Percentiles rank a stretch among this genome's conserved stretches.
phyloP scores from a whole-genome alignment of 1,284 basidiomycete species.

The Tylopilus sp. region DNA sequence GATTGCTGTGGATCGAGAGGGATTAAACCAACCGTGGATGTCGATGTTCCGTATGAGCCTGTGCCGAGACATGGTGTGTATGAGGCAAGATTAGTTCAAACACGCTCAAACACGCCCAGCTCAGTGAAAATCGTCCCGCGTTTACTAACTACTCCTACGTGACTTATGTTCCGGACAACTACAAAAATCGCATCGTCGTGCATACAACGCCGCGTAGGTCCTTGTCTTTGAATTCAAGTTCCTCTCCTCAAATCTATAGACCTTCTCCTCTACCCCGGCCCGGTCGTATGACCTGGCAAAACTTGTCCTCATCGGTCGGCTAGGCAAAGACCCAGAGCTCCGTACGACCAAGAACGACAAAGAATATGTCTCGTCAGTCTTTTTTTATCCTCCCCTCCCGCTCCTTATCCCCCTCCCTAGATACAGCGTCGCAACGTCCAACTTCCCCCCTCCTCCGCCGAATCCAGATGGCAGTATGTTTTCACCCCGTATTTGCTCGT shows the following conservation, averaged over 20 bases:
- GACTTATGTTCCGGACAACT: constrained; percentile 43
- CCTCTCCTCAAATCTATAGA: constrained; percentile 36
- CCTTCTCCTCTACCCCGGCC: constrained; percentile 60
- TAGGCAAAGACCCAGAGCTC: constrained; percentile 66
- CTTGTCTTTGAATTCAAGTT: not conserved
- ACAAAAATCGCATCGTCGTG: constrained; percentile 43
- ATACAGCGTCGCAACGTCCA: constrained; percentile 65
- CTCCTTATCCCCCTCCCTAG: constrained; percentile 33
- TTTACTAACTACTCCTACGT: not conserved
- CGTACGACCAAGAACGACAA: constrained; percentile 65
- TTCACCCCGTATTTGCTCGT: not conserved
- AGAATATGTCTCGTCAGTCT: constrained; percentile 67
- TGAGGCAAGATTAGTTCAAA: constrained; percentile 15
- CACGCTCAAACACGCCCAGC: constrained; percentile 27
- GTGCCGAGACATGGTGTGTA: constrained; percentile 72
- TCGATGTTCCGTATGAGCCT: constrained; percentile 87
- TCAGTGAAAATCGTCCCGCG: not conserved
- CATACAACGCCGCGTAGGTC: constrained; percentile 46
- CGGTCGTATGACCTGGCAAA: constrained; percentile 62
- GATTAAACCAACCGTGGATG: constrained; percentile 59
- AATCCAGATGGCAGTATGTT: constrained; percentile 58
- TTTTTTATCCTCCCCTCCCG: not conserved
- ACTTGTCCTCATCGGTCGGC: constrained; percentile 68
- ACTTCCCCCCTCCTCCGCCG: constrained; percentile 52
- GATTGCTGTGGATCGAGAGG: not conserved